Base-by-base conservation (phyloP, 164 flowering plant species). In the Vitis cinerea region DNA sequence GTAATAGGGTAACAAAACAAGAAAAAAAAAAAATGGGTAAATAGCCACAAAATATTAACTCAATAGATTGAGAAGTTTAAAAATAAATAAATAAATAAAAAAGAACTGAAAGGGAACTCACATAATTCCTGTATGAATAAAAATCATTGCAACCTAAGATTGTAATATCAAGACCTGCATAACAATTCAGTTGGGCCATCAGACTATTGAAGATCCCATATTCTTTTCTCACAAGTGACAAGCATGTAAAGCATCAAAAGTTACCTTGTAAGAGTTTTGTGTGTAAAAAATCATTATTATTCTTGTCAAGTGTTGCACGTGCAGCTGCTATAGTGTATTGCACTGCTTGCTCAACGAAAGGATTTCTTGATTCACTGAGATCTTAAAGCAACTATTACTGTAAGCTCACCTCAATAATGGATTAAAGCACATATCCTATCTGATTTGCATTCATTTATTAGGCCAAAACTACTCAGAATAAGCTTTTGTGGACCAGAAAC, bases 141-240 rank as follows among this genome's bases (percentile, higher is more conserved):
- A 96, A 96, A 72, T 93, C 98, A 75, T 96, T 96, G 85, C 80
- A 77, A 56, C 99, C 99, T 68, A 96, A 71, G 62, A 93, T 84
- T 63, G 97, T 93, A 68, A 96, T 91, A 74, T 96, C 97, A 71
- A 96, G 93, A 80, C 99, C 99, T 95, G 97, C 88, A 90, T 48
- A 70, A 74, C 66, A 82, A 77, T 56, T 61, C 69, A 73, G 52
- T 64, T 68, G 16, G 64, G 63, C 81, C 60, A 74, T 83, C 44
- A 72, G 66, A 74, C 65, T 49, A 67, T 74, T 56, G 47, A 59
- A 65, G 12, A 15, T 66, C 13, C 2, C 65, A 13, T 1, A 12
- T 17, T 37, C 9, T 51, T 17, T 51, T 44, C 17, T 17, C 12
- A 8, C 0, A n/a, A 47, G 62, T 57, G n/a, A 63, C 11, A 50